Percentiles rank a stretch among this genome's conserved stretches.
phyloP scores from a whole-genome alignment of 2,329 filamentous ascomycete species.

The Colletotrichum musae region DNA sequence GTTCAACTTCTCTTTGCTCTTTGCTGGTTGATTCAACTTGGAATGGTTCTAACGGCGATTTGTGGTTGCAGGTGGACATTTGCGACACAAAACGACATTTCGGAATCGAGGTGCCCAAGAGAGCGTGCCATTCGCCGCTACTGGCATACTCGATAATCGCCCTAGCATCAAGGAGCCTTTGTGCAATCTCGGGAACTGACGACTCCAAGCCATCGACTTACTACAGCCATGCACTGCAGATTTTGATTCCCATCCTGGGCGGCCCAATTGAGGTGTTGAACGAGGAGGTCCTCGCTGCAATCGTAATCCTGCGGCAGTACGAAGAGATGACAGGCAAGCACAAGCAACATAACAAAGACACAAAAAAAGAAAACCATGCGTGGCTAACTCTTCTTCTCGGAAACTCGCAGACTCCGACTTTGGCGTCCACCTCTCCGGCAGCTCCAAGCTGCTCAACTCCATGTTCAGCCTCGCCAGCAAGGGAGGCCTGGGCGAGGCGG shows the following conservation, averaged over 20 bases:
- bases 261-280: constrained; percentile 51
- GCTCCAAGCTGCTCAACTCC: constrained; percentile 46
- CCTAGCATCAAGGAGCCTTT: constrained; percentile 45
- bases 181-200: constrained; percentile 38
- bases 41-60: not conserved
- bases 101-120: constrained; percentile 55
- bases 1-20: not conserved
- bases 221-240: constrained; percentile 56
- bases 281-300: constrained; percentile 56
- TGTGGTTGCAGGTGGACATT: constrained; percentile 53
- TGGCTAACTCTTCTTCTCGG: no score
- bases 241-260: constrained; percentile 55
- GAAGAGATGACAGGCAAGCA: constrained; percentile 56
- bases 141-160: constrained; percentile 50
- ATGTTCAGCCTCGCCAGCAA: constrained; percentile 47
- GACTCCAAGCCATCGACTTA: constrained; percentile 55
- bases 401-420: constrained; percentile 43
- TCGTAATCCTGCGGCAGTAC: constrained; percentile 55
- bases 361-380: no score
- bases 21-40: not conserved
- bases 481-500: constrained; percentile 57
- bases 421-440: constrained; percentile 47
- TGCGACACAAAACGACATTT: constrained; percentile 59
- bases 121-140: constrained; percentile 56
- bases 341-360: not conserved